Conservation (phyloP, 2,329 filamentous ascomycete genomes). For the Pestalotiopsis sp. region DNA sequence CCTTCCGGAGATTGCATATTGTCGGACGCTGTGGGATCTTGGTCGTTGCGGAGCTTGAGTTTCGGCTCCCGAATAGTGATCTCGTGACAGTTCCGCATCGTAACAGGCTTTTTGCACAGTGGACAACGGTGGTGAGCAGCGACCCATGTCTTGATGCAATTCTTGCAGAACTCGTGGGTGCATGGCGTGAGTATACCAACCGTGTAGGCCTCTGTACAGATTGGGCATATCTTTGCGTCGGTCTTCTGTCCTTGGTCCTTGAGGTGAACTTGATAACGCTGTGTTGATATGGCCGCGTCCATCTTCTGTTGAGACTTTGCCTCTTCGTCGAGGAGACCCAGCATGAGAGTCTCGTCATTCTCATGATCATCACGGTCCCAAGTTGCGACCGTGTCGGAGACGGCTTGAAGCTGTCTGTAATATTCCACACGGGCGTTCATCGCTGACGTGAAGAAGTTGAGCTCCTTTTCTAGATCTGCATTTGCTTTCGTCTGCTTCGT, state of each 20-base stretch:
- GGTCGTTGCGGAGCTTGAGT: slow-evolving; percentile 67
- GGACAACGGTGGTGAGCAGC: slow-evolving; percentile 76
- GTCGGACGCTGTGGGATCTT: slow-evolving; percentile 24
- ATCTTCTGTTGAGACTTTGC: slow-evolving; percentile 59
- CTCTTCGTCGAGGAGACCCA: slow-evolving; percentile 47
- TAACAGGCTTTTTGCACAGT: slow-evolving; percentile 75
- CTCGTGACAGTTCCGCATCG: slow-evolving; percentile 72
- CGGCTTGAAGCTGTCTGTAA: slow-evolving; percentile 84
- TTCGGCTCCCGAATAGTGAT: slow-evolving; percentile 82
- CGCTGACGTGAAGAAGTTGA: slow-evolving; percentile 73
- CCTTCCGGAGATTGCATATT: background rate
- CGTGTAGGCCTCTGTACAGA: slow-evolving; percentile 78
- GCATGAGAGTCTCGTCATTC: slow-evolving; percentile 36
- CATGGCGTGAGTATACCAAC: slow-evolving; percentile 84
- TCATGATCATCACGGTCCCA: slow-evolving; percentile 68
- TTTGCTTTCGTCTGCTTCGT: slow-evolving; percentile 53
- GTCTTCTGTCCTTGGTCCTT: slow-evolving; percentile 62
- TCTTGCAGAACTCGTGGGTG: slow-evolving; percentile 90
- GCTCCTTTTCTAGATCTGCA: slow-evolving; percentile 63
- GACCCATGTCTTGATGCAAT: slow-evolving; percentile 83
- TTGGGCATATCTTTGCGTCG: slow-evolving; percentile 76
- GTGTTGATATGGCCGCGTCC: slow-evolving; percentile 68
- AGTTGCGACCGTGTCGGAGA: slow-evolving; percentile 85
- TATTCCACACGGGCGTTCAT: slow-evolving; percentile 90
- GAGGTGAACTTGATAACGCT: slow-evolving; percentile 68